Percentiles rank a stretch among this genome's conserved stretches.
Evolutionary conservation across 257 asterid genomes (phyloP).

Genomic region (Coffea canephora): DNA sequence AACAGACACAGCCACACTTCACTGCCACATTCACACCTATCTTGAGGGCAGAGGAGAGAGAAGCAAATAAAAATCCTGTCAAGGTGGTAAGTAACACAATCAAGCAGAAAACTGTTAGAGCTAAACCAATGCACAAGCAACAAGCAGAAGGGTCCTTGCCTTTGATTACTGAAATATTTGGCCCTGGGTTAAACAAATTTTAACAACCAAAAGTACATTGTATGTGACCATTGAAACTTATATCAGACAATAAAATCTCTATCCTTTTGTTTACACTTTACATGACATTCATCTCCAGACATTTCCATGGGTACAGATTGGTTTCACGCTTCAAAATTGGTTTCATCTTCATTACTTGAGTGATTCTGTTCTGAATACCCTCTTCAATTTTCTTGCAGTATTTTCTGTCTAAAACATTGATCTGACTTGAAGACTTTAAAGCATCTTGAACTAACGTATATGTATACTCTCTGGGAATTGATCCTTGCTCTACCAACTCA

Average conservation of each 20-base stretch:
- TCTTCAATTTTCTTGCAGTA: constrained; percentile 44
- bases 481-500: constrained; percentile 70
- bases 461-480: constrained; percentile 76
- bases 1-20: neutral
- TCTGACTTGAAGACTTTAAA: constrained; percentile 44
- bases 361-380: constrained; percentile 53
- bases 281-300: neutral
- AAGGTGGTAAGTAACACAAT: neutral
- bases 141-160: neutral
- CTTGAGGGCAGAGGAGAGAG: neutral
- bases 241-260: neutral
- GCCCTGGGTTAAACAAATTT: no score
- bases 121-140: neutral
- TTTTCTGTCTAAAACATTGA: constrained; percentile 41
- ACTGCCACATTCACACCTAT: neutral
- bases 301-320: neutral
- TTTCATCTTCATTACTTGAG: constrained; percentile 55
- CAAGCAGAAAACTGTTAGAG: neutral
- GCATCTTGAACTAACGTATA: constrained; percentile 54
- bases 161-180: no score
- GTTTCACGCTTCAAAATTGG: constrained; percentile 40
- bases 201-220: neutral
- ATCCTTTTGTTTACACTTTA: no score
- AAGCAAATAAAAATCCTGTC: neutral
- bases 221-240: neutral